Base-by-base conservation (phyloP, 768 basidiomycete genomes). In the Coprinopsis strossmayeri region DNA sequence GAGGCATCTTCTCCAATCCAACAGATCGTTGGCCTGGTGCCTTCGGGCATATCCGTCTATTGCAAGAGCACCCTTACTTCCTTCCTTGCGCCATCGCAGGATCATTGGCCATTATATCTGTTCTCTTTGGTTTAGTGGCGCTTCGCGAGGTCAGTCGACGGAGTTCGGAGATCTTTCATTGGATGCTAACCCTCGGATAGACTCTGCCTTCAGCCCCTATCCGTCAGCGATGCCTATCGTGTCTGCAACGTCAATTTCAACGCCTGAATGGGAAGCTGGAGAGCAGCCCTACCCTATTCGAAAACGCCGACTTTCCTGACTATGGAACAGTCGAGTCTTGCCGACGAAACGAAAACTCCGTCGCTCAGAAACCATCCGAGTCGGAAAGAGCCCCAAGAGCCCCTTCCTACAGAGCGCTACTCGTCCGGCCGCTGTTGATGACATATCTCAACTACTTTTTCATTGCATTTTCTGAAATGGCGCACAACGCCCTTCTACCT, bases 41-140 rank as follows among this genome's bases (percentile, higher is more conserved):
- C 3, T 64, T 66, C 38, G 61, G 59, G 7, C 46, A 44, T 9
- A 44, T 59, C n/a, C 12, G 32, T 3, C 59, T 68, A 43, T 61
- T 67, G 27, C 41, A 48, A 7, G 47, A 57, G 1, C 56, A 70
- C 55, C 67, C 69, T 2, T 71, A 69, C 51, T 64, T 71, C 34
- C 59, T 69, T 30, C 64, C 68, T 23, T 70, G 70, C 54, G 41
- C 53, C 5, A 55, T 59, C 3, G 58, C 66, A 1, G 64, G 61
- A 1, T 2, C 46, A 1, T 50, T 64, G 12, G 40, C 63, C 7
- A 39, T 62, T 9, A 17, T 55, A 17, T 52, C 56, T 11, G 60
- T 65, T 46, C 2, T 60, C 1, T 17, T 61, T 2, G 58, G 56
- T 2, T 50, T 52, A 20, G 13, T 59, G 11, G 50, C 54, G 2